Conservation (phyloP, 2,329 filamentous ascomycete species). For the Gliomastix tumulicola region DNA sequence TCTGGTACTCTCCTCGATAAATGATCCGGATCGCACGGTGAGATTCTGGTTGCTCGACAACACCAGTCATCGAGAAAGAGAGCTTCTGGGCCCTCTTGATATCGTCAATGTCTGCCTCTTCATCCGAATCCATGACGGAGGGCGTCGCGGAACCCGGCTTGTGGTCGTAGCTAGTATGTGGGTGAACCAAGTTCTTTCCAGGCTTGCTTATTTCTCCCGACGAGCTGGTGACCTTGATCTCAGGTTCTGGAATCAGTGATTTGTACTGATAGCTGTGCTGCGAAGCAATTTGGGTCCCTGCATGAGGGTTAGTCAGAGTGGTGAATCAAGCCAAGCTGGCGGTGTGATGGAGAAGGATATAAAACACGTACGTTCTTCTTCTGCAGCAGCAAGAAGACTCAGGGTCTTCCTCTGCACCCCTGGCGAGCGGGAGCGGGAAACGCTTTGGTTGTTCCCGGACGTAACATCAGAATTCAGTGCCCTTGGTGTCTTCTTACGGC, state of each 20-base stretch:
- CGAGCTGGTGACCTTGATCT: slow-evolving; percentile 58
- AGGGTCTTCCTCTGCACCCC: slow-evolving; percentile 36
- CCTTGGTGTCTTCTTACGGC: slow-evolving; percentile 48
- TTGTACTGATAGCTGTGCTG: slow-evolving; percentile 48
- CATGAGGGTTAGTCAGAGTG: too few species aligned
- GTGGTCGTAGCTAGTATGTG: slow-evolving; percentile 77
- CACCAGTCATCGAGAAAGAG: slow-evolving; percentile 70
- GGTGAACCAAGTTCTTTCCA: slow-evolving; percentile 60
- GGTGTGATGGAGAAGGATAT: not conserved
- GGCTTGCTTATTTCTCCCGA: slow-evolving; percentile 52
- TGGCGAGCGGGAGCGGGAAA: slow-evolving; percentile 18
- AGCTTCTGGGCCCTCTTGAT: slow-evolving; percentile 85
- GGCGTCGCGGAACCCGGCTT: slow-evolving; percentile 46
- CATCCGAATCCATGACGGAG: slow-evolving; percentile 71
- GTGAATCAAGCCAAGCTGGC: too few species aligned
- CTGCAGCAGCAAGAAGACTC: slow-evolving; percentile 65
- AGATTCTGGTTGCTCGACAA: slow-evolving; percentile 67
- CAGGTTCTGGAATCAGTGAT: slow-evolving; percentile 59
- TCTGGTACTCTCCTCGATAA: slow-evolving; percentile 76
- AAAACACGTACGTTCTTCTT: slow-evolving; percentile 65
- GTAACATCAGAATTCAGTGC: slow-evolving; percentile 32
- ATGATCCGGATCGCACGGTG: slow-evolving; percentile 85
- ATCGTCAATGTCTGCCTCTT: slow-evolving; percentile 76
- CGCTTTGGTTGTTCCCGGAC: slow-evolving; percentile 21
- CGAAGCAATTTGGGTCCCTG: slow-evolving; percentile 47